phyloP scores from a whole-genome alignment of 768 basidiomycete species.

The Amanita muscaria region DNA sequence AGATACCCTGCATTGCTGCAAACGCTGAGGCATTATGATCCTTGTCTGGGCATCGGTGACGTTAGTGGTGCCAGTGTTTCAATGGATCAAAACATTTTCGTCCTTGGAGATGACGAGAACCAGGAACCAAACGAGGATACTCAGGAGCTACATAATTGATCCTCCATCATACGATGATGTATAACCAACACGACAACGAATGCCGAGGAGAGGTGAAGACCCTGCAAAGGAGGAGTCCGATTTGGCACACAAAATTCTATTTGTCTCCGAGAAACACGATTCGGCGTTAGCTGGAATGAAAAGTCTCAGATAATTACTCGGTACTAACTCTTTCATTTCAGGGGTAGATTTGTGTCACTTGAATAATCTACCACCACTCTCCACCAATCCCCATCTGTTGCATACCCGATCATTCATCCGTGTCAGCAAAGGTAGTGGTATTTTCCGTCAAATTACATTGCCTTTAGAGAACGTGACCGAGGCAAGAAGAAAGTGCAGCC shows the following conservation, averaged over 20 bases:
- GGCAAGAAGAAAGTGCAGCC: slow-evolving; percentile 57
- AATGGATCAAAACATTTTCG: slow-evolving; percentile 54
- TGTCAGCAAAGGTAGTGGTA: slow-evolving; percentile 30
- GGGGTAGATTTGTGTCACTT: slow-evolving; percentile 52
- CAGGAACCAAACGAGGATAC: slow-evolving; percentile 32
- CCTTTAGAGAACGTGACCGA: slow-evolving; percentile 38
- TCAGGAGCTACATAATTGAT: too few relatives aligned
- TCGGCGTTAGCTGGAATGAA: slow-evolving; percentile 40
- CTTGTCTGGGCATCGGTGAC: slow-evolving; percentile 56
- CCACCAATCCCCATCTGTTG: slow-evolving; percentile 64
- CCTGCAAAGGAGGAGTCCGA: too few relatives aligned
- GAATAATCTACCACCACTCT: slow-evolving; percentile 56
- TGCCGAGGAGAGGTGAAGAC: too few relatives aligned
- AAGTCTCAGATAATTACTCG: background rate
- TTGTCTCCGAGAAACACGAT: slow-evolving; percentile 52
- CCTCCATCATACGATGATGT: slow-evolving; percentile 10
- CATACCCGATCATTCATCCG: slow-evolving; percentile 56
- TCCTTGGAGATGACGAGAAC: slow-evolving; percentile 58
- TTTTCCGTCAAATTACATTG: slow-evolving; percentile 22
- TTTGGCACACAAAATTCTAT: slow-evolving; percentile 43
- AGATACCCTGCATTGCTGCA: slow-evolving; percentile 41
- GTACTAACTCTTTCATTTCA: slow-evolving; percentile 16
- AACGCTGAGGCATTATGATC: slow-evolving; percentile 61
- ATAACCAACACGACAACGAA: background rate
- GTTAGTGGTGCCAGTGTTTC: slow-evolving; percentile 21